Evolutionary conservation across 768 basidiomycete genomes (phyloP).

Genomic region (Boletus rufocinnamomeus): DNA sequence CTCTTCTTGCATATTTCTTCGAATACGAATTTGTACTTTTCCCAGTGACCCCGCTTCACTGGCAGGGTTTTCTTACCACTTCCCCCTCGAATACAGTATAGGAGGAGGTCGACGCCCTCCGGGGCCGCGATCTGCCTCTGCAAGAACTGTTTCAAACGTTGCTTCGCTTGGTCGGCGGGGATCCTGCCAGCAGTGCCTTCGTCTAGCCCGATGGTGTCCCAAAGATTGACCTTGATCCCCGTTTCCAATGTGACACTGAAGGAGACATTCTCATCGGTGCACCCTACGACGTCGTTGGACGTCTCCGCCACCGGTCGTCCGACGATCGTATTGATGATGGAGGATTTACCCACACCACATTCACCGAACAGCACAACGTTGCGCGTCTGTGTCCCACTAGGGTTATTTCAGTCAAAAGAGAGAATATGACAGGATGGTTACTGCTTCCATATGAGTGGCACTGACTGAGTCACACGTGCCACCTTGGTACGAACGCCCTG

Average conservation of each 20-base stretch:
- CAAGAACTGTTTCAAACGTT: constrained; percentile 30
- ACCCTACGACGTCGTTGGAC: constrained; percentile 32
- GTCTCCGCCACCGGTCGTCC: constrained; percentile 27
- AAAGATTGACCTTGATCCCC: constrained; percentile 23
- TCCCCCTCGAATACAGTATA: constrained; percentile 32
- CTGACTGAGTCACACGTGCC: neutral
- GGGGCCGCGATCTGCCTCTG: constrained; percentile 15
- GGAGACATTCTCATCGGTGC: constrained; percentile 26
- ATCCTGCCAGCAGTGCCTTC: constrained; percentile 29
- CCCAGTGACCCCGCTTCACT: constrained; percentile 19
- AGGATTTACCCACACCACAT: constrained; percentile 41
- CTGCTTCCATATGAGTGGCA: constrained; percentile 9
- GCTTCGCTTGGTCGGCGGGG: constrained; percentile 18
- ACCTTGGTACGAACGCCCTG: neutral
- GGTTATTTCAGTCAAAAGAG: neutral
- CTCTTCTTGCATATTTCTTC: constrained; percentile 28
- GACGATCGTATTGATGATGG: constrained; percentile 40
- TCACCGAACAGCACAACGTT: constrained; percentile 41
- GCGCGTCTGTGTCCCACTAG: constrained; percentile 8
- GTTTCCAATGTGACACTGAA: constrained; percentile 23
- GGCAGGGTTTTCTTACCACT: constrained; percentile 14
- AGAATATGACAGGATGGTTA: neutral
- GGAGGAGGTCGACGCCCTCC: constrained; percentile 29
- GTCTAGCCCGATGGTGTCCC: constrained; percentile 40
- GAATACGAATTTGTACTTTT: constrained; percentile 27